phyloP scores from a whole-genome alignment of 345 rosid genomes.

The Euphorbia tirucalli region DNA sequence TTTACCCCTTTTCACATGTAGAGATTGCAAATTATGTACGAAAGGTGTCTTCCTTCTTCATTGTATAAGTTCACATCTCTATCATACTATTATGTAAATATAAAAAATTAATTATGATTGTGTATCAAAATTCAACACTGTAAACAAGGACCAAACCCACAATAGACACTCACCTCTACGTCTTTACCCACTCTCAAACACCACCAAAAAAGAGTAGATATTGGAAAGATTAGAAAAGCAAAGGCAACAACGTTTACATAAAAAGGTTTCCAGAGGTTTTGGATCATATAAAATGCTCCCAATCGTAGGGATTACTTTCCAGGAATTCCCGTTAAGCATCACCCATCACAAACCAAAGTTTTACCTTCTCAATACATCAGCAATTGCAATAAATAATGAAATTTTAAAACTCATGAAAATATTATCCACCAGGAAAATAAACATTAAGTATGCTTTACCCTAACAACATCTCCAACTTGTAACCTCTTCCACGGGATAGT shows the following conservation, averaged over 20 bases:
- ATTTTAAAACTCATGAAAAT: neutral
- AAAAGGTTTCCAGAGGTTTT: neutral
- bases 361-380: neutral
- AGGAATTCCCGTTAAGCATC: neutral
- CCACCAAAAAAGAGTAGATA: neutral
- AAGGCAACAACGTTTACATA: neutral
- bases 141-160: neutral
- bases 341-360: neutral
- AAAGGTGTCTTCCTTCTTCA: neutral
- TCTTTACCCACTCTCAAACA: neutral
- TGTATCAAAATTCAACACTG: neutral
- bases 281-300: neutral
- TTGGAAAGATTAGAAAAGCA: neutral
- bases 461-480: conserved; percentile 96
- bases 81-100: neutral
- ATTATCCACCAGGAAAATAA: conserved; percentile 4
- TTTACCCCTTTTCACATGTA: neutral
- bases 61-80: neutral
- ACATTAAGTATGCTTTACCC: conserved; percentile 49
- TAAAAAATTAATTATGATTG: neutral
- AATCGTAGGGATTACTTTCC: neutral
- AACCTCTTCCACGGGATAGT: conserved; percentile 82
- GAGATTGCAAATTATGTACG: neutral
- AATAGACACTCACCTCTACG: neutral
- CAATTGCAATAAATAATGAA: neutral